Evolutionary conservation across 306 rosid genomes (phyloP), one percentile per base, ranked within the genome.

Genomic region (Prunus campanulata): DNA sequence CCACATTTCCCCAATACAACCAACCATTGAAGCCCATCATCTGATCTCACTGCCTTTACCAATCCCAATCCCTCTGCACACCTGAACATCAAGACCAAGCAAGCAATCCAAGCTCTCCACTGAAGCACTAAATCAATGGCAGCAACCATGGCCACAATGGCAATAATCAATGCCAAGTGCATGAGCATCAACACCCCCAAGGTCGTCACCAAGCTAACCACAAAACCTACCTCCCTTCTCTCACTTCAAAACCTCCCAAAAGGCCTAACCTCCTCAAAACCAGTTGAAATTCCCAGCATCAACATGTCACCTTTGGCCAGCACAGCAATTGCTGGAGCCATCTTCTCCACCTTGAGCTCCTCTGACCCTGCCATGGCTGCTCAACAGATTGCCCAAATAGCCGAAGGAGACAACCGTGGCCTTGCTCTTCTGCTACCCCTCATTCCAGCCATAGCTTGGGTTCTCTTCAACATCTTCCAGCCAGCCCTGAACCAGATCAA

Each of bases 371-470:
- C 98, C 61, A 65, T 94, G 8, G 98, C 98, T 0, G 91, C 93
- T 24, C 96, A 90, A 32, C 96, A 91, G 32, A 77, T 92, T 11
- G 96, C 94, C 1, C 88, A 87, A 47, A 68, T 90, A 18, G 97
- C 97, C 0, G 97, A 84, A 20, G 96, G 96, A 0, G 98, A 94
- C 64, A 94, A 83, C 92, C 89, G 97, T 4, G 98, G 98, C 2
- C 29, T 84, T 3, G 93, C 96, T 0, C 85, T 95, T 11, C 64
- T 92, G 87, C 75, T 95, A 8, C 97, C 97, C 6, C 20, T 92
- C 27, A 48, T 89, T 49, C 97, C 97, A 6, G 97, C 97, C 51
- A 77, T 92, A n/a, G 97, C 85, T 2, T 95, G 98, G 98, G 98
- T 95, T 30, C 85, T 95, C 11, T 95, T 84, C 85, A 95, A 95